Base-by-base conservation (phyloP, 2,329 filamentous ascomycete genomes). In the Colletotrichum sp. region DNA sequence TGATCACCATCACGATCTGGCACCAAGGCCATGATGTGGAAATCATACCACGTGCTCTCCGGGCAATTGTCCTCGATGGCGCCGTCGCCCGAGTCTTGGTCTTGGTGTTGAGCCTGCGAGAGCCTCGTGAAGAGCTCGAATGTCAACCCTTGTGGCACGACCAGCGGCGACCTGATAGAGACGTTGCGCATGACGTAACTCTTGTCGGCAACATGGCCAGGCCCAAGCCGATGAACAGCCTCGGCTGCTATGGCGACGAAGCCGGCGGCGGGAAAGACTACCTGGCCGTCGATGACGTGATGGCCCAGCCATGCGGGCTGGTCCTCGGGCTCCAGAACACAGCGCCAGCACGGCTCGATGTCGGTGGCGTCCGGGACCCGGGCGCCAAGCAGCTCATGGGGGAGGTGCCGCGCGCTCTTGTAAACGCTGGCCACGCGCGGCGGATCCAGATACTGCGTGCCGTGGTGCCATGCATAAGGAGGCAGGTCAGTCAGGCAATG, bases 171-270 rank as follows among this genome's bases (percentile, higher is more conserved):
- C n/a, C 77, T 77, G 38, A 82, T 77, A 4, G 79, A 76, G 1
- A 84, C 72, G 43, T 84, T 78, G 1, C 82, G 80, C 13, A 85
- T 43, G 24, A 75, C 72, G 52, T 81, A 83, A 5, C 77, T 79
- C 9, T 67, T 62, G 6, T 21, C 18, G 3, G 67, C 58, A 28
- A 28, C 15, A 28, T 58, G 55, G 55, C 55, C 21, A 3, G 30
- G 6, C 30, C 15, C 8, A 21, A 70, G 21, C 9, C 34, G 67
- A 12, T 48, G 2, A 4, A 64, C 67, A 10, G 67, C 67, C 15
- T 52, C 55, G 9, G 18, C 67, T 0, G 67, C 67, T 7, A 70
- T 70, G 7, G 67, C 56, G 13, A 70, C 12, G 38, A 26, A 70
- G 2, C 56, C 67, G 3, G 67, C 67, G 28, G 38, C 55, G 15